Percentiles rank a stretch among this genome's conserved stretches.
These are phyloP conservation scores for Tolypocladium amazonense DNA, from an alignment of 2,329 filamentous ascomycete species.

Conservation along the genomic window DNA sequence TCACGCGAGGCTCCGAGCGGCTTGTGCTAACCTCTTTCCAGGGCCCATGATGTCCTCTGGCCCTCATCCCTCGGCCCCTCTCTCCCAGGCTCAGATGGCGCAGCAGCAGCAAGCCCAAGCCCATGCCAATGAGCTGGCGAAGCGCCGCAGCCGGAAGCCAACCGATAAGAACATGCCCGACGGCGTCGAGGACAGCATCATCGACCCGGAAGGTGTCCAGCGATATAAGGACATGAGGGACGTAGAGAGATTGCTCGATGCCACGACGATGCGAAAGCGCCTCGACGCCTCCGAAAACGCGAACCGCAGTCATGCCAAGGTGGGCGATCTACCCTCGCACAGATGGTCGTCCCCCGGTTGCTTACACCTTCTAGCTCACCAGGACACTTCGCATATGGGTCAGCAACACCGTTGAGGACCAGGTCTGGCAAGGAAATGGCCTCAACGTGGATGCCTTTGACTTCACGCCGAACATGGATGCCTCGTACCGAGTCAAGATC, in stretches of 20 bases:
- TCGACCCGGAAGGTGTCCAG: slow-evolving; percentile 65
- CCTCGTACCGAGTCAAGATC: slow-evolving; percentile 83
- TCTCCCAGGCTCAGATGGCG: slow-evolving; percentile 43
- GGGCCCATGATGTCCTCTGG: slow-evolving; percentile 47
- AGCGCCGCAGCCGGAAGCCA: slow-evolving; percentile 76
- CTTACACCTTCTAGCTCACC: slow-evolving; percentile 43
- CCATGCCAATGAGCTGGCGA: slow-evolving; percentile 54
- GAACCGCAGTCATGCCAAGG: slow-evolving; percentile 54
- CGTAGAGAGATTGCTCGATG: slow-evolving; percentile 78
- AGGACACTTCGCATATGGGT: slow-evolving; percentile 89
- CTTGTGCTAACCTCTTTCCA: slow-evolving; percentile 14
- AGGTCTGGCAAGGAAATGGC: slow-evolving; percentile 74
- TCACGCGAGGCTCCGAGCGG: neutral
- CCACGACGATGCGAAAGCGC: slow-evolving; percentile 87
- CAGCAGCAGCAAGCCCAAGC: slow-evolving; percentile 41
- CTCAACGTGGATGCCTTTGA: slow-evolving; percentile 69
- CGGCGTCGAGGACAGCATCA: slow-evolving; percentile 70
- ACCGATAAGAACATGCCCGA: slow-evolving; percentile 94
- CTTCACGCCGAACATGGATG: slow-evolving; percentile 65
- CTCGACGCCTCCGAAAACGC: slow-evolving; percentile 52
- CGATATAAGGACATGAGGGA: slow-evolving; percentile 79
- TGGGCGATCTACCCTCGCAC: slow-evolving; percentile 12
- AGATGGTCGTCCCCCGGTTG: neutral
- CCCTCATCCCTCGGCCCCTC: slow-evolving; percentile 37
- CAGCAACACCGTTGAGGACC: slow-evolving; percentile 86